Conservation (phyloP, 805 yeast genomes). For the Grigorovia humatica region DNA sequence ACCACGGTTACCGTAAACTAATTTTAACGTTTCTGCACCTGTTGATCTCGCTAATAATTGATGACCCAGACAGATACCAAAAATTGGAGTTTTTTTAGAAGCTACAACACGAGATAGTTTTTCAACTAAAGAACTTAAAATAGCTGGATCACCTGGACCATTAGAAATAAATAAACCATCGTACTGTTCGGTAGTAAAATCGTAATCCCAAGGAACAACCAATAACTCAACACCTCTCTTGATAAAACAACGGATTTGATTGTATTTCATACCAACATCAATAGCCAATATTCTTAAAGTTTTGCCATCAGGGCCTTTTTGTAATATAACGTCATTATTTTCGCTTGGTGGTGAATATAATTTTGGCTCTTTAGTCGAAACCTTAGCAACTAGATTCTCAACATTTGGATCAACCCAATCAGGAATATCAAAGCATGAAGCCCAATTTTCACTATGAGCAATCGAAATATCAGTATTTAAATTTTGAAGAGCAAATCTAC, state of each 20-base stretch:
- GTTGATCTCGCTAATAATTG: slow-evolving; percentile 91
- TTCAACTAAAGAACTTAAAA: slow-evolving; percentile 56
- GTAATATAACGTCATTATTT: slow-evolving; percentile 28
- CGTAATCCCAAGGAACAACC: slow-evolving; percentile 95
- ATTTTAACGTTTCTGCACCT: slow-evolving; percentile 85
- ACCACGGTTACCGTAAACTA: slow-evolving; percentile 98
- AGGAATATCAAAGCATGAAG: slow-evolving; percentile 53
- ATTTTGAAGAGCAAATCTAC: slow-evolving; percentile 67
- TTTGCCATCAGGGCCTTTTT: slow-evolving; percentile 63
- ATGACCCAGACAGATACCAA: slow-evolving; percentile 98
- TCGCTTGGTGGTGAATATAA: slow-evolving; percentile 61
- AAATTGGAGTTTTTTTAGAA: slow-evolving; percentile 72
- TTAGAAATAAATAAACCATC: slow-evolving; percentile 95
- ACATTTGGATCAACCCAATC: slow-evolving; percentile 92
- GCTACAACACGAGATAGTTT: slow-evolving; percentile 49
- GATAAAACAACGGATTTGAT: slow-evolving; percentile 94
- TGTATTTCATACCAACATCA: slow-evolving; percentile 97
- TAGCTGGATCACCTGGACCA: slow-evolving; percentile 99
- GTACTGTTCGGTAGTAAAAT: slow-evolving; percentile 66
- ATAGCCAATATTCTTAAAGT: slow-evolving; percentile 75
- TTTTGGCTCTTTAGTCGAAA: slow-evolving; percentile 67
- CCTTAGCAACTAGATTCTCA: slow-evolving; percentile 84
- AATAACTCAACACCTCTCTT: slow-evolving; percentile 90
- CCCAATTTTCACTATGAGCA: slow-evolving; percentile 41
- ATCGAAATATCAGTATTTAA: slow-evolving; percentile 25